Conservation (phyloP, 1,284 basidiomycete genomes). For the Ceratorhiza oryzae-sativae region DNA sequence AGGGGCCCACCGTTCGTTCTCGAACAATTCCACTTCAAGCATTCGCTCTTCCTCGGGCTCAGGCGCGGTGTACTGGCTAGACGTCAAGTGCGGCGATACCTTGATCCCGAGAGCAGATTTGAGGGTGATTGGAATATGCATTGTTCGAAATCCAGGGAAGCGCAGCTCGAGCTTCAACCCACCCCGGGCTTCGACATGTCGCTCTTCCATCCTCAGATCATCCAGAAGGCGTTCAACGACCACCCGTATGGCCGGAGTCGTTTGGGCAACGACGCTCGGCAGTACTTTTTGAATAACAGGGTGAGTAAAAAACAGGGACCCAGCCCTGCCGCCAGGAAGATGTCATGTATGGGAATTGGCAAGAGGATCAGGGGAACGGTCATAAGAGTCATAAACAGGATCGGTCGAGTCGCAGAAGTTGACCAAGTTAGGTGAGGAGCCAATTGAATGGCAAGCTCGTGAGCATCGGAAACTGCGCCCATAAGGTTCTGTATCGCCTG, state of each 20-base stretch:
- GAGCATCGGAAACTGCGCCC: constrained; percentile 69
- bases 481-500: constrained; percentile 83
- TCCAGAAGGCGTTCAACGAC: constrained; percentile 57
- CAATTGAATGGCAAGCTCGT: constrained; percentile 52
- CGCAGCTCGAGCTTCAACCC: constrained; percentile 12
- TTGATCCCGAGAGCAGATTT: constrained; percentile 6
- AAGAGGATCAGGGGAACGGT: constrained; percentile 54
- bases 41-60: constrained; percentile 31
- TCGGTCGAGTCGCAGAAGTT: constrained; percentile 62
- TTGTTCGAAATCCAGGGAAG: constrained; percentile 31
- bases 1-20: constrained; percentile 70
- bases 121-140: constrained; percentile 22
- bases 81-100: background rate
- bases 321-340: constrained; percentile 64
- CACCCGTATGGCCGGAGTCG: constrained; percentile 23
- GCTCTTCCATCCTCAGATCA: constrained; percentile 68
- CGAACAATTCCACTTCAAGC: constrained; percentile 72
- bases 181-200: constrained; percentile 61
- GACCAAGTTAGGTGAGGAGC: constrained; percentile 58
- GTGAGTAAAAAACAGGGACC: constrained; percentile 62
- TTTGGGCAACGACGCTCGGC: constrained; percentile 46
- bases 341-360: constrained; percentile 65
- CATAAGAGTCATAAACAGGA: constrained; percentile 55
- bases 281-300: constrained; percentile 55
- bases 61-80: constrained; percentile 16